A percentile compares a stretch with the other conserved stretches of the same genome.
Conservation (phyloP, 2,329 filamentous ascomycete genomes). For the Zalaria sp. region DNA sequence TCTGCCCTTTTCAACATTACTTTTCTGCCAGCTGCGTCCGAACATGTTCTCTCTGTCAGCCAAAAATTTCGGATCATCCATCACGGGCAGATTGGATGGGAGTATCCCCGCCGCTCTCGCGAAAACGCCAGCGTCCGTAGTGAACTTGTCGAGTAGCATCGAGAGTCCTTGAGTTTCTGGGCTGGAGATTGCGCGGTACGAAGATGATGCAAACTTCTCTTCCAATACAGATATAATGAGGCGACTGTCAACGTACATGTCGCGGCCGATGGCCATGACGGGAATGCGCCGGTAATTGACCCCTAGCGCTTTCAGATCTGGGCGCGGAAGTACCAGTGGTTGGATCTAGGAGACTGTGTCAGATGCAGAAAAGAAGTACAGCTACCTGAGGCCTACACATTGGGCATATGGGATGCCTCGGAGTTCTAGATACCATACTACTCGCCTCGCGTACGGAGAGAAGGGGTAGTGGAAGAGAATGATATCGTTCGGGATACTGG, state of each 20-base stretch:
- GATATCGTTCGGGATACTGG: slow-evolving; percentile 26
- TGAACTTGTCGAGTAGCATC: slow-evolving; percentile 42
- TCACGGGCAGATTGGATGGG: slow-evolving; percentile 38
- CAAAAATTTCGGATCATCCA: slow-evolving; percentile 44
- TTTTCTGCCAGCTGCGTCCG: slow-evolving; percentile 27
- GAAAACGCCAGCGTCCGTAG: slow-evolving; percentile 46
- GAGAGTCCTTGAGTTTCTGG: slow-evolving; percentile 30
- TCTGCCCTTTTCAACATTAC: slow-evolving; percentile 26
- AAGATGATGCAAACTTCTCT: slow-evolving; percentile 25
- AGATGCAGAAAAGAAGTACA: background rate
- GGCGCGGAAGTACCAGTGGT: slow-evolving; percentile 51
- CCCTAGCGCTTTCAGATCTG: slow-evolving; percentile 46
- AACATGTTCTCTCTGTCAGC: slow-evolving; percentile 40
- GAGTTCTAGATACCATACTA: slow-evolving; percentile 55
- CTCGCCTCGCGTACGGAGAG: slow-evolving; percentile 49
- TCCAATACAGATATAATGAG: slow-evolving; percentile 55
- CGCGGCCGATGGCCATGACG: slow-evolving; percentile 48
- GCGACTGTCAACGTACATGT: slow-evolving; percentile 56
- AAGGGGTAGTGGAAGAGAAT: slow-evolving; percentile 52
- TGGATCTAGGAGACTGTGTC: slow-evolving; percentile 32
- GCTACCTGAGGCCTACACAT: slow-evolving; percentile 39
- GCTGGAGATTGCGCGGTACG: slow-evolving; percentile 18
- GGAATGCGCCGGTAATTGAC: slow-evolving; percentile 58
- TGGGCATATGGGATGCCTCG: slow-evolving; percentile 51
- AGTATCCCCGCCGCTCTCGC: slow-evolving; percentile 37